phyloP scores from a whole-genome alignment of 257 asterid genomes.

The Eucommia ulmoides region DNA sequence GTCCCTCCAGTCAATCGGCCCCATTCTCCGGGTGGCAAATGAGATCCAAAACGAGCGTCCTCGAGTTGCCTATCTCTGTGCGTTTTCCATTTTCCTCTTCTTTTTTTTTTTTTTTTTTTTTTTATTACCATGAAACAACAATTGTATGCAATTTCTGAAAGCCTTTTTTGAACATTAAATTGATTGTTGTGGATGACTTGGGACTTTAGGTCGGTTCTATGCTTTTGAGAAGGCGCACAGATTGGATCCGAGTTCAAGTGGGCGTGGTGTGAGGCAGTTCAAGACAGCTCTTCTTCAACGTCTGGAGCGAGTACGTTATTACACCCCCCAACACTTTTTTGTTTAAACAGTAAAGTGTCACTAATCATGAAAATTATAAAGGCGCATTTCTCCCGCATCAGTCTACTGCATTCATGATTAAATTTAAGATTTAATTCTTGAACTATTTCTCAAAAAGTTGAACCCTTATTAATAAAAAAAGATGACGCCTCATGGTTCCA shows the following conservation, averaged over 20 bases:
- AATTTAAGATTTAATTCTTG: too few relatives aligned
- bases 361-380: too few relatives aligned
- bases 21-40: conserved; percentile 81
- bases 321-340: too few relatives aligned
- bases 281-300: conserved; percentile 92
- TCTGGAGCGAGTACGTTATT: conserved; percentile 53
- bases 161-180: too few relatives aligned
- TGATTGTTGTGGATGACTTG: background rate
- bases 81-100: too few relatives aligned
- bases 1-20: conserved; percentile 83
- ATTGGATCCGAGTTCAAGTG: conserved; percentile 78
- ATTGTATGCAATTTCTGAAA: background rate
- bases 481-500: too few relatives aligned
- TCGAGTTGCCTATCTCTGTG: conserved; percentile 90
- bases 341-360: too few relatives aligned
- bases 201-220: conserved; percentile 85
- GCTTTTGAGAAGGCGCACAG: conserved; percentile 98
- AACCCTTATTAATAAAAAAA: too few relatives aligned
- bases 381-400: too few relatives aligned
- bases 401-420: too few relatives aligned
- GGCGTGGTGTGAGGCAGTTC: conserved; percentile 97
- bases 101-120: background rate
- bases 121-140: background rate
- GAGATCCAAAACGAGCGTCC: conserved; percentile 81
- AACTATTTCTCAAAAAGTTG: too few relatives aligned